Conservation (phyloP, 148 eudicot genomes). For the Rhododendron vialii region DNA sequence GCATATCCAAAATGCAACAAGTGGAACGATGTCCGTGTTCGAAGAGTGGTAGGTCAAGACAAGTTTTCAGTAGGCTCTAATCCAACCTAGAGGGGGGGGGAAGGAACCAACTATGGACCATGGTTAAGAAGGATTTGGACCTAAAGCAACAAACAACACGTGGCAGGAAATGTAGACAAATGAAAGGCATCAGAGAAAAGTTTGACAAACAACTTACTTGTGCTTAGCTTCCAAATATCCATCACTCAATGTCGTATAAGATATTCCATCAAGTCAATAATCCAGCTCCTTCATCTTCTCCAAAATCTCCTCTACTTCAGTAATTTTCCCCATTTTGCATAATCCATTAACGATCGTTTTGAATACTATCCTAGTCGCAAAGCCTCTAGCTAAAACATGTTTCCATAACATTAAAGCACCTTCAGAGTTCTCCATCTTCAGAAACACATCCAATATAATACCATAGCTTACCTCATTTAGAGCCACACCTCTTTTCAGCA, state of each 20-base stretch:
- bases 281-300: conserved; percentile 60
- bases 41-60: neutral
- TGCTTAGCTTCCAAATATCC: conserved; percentile 42
- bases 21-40: neutral
- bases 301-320: conserved; percentile 57
- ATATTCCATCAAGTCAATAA: conserved; percentile 57
- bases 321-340: conserved; percentile 65
- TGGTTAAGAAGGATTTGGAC: neutral
- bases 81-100: neutral
- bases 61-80: neutral
- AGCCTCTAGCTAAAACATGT: conserved; percentile 46
- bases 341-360: conserved; percentile 78
- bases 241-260: conserved; percentile 51
- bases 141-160: neutral
- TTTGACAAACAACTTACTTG: neutral
- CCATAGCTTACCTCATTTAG: conserved; percentile 64
- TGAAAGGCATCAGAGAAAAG: neutral
- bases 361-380: conserved; percentile 31
- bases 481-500: conserved; percentile 53
- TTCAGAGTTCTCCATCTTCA: conserved; percentile 43
- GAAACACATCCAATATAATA: conserved; percentile 61
- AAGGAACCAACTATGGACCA: too few relatives aligned
- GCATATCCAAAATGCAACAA: neutral
- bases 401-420: conserved; percentile 62
- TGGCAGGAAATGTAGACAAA: neutral